Evolutionary conservation across 805 yeast genomes (phyloP), one percentile per base, ranked within the genome.

Genomic region (Candida nitratophila): DNA sequence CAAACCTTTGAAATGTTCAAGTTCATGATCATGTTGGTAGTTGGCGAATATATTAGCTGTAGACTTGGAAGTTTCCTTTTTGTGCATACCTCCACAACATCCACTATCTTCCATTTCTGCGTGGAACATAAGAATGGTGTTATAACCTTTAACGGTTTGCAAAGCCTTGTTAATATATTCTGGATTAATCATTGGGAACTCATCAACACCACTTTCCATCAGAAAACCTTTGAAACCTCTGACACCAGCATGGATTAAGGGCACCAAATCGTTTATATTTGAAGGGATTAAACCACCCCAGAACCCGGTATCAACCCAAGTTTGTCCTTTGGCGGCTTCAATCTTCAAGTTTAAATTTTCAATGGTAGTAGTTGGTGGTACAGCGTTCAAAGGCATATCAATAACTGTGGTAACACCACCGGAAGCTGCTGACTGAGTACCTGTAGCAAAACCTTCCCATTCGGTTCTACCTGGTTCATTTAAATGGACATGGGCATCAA

Each of bases 401-500:
- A 90, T 76, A 17, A 90, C 95, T 0, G 96, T 89, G 21, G 98
- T 90, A 40, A 90, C 97, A 46, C 98, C 98, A 16, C 98, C 98
- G 12, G 90, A 74, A 0, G 95, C 95, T 0, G 97, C 97, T 2
- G 96, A 86, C 59, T 83, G 82, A 0, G 98, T 90, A 0, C 98
- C 98, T 0, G 96, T 84, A n/a, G 81, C 96, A 60, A 91, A 90
- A 1, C 98, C 98, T 64, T 90, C 98, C 98, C 98, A 90, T 49
- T 89, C 96, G 1, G 97, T 90, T 53, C 97, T 70, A n/a, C 98
- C 98, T 0, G 98, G 97, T 57, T 91, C 98, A 61, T 91, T 91
- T 53, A 90, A 68, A 57, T 90, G 98, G 22, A 90, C 98, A 61
- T 90, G 98, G 5, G 96, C 76, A 57, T 90, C 98, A 4, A 90